These are phyloP conservation scores for Mycena belliarum DNA, from an alignment of 768 basidiomycete species.

Conservation along the genomic window DNA sequence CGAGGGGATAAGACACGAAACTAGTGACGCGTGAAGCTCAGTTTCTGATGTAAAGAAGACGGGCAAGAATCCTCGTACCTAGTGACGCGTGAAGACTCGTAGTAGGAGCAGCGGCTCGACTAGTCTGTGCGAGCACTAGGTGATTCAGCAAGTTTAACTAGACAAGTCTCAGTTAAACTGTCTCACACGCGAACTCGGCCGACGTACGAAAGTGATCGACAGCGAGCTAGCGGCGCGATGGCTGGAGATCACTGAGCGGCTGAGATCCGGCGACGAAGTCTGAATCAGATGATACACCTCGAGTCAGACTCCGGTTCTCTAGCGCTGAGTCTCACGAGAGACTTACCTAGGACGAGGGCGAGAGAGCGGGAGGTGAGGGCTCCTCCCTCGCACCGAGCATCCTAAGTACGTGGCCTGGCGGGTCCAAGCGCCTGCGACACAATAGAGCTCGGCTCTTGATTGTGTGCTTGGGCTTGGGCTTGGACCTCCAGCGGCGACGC, in stretches of 20 bases:
- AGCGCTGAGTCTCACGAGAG: background rate
- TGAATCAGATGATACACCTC: background rate
- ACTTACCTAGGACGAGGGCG: background rate
- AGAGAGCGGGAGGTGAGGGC: conserved; percentile 1
- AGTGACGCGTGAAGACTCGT: background rate
- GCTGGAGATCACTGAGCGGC: background rate
- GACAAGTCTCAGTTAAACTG: background rate
- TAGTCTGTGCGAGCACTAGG: background rate
- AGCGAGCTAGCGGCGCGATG: background rate
- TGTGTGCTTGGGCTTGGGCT: background rate
- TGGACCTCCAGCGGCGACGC: background rate
- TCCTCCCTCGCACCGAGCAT: background rate
- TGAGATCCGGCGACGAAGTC: background rate
- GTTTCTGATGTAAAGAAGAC: background rate
- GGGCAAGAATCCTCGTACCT: background rate
- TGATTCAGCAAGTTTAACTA: background rate
- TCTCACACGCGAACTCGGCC: background rate
- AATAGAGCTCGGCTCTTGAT: background rate
- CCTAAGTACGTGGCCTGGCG: background rate
- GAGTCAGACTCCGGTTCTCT: background rate
- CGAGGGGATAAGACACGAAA: background rate
- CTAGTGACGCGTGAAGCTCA: background rate
- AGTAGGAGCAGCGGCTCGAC: background rate
- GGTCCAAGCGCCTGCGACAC: background rate
- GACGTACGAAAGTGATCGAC: background rate